These are phyloP conservation scores for Ramaria rubella DNA, from an alignment of 768 basidiomycete genomes.

Conservation along the genomic window DNA sequence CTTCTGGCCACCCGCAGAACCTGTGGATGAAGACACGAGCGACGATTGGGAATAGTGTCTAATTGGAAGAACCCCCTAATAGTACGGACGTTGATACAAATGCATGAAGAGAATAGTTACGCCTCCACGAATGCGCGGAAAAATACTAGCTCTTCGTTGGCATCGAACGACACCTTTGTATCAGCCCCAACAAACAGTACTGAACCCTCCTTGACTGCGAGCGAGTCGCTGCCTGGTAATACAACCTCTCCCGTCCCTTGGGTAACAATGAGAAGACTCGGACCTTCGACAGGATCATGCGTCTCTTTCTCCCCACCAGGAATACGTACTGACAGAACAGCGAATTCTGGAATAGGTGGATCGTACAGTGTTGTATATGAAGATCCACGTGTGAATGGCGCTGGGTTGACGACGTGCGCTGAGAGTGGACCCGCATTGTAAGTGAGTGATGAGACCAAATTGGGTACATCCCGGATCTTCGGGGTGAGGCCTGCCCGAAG, in stretches of 20 bases:
- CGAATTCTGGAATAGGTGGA: constrained; percentile 92
- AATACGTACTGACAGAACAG: constrained; percentile 64
- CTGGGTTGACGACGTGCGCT: constrained; percentile 63
- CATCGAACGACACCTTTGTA: constrained; percentile 44
- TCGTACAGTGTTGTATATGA: constrained; percentile 57
- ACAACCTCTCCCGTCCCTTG: constrained; percentile 52
- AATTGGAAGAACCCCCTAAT: background rate
- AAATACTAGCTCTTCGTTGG: constrained; percentile 39
- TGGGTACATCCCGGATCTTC: constrained; percentile 89
- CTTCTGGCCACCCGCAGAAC: constrained; percentile 5
- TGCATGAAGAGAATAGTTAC: background rate
- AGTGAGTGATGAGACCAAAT: constrained; percentile 80
- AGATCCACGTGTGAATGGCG: constrained; percentile 34
- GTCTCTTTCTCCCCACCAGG: constrained; percentile 36
- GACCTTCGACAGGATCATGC: constrained; percentile 68
- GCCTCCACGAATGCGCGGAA: constrained; percentile 68
- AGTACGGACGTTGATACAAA: background rate
- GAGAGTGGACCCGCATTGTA: constrained; percentile 66
- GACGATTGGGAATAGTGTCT: constrained; percentile 1
- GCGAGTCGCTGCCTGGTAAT: constrained; percentile 35
- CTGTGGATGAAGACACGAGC: background rate
- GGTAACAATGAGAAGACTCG: constrained; percentile 78
- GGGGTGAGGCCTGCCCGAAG: constrained; percentile 97
- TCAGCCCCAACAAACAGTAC: constrained; percentile 81
- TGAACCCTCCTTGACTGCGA: constrained; percentile 54